Conservation (phyloP, 192 early-diverging fungal genomes). For the Backusella luteola region DNA sequence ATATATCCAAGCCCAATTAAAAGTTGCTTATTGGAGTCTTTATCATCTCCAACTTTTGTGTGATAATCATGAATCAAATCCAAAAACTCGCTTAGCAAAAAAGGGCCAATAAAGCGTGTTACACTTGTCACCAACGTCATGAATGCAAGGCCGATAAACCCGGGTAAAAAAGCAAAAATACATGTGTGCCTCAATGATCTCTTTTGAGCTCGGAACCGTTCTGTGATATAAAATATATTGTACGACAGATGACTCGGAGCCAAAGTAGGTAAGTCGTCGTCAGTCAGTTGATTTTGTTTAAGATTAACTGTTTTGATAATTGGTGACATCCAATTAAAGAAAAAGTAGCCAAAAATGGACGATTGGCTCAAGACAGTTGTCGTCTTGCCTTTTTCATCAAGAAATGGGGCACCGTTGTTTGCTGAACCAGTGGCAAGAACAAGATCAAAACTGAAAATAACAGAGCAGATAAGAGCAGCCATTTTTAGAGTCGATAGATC, state of each 20-base stretch:
- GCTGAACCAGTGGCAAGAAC: slow-evolving; percentile 11
- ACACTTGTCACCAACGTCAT: not conserved
- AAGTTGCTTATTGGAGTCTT: not conserved
- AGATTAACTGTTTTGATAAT: slow-evolving; percentile 34
- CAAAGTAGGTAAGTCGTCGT: slow-evolving; percentile 35
- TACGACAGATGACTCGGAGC: slow-evolving; percentile 24
- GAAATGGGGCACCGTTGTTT: not conserved
- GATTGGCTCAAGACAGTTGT: not conserved
- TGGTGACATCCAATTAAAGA: slow-evolving; percentile 39
- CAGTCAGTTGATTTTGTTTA: slow-evolving; percentile 28
- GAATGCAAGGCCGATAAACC: not conserved
- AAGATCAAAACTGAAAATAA: slow-evolving; percentile 14
- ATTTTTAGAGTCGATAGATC: not conserved
- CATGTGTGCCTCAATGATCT: not conserved
- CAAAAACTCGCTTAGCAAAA: slow-evolving; percentile 29
- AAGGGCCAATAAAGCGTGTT: slow-evolving; percentile 11
- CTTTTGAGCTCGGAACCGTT: slow-evolving; percentile 2
- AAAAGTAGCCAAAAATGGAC: slow-evolving; percentile 37
- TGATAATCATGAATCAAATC: slow-evolving; percentile 19
- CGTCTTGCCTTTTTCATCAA: slow-evolving; percentile 10
- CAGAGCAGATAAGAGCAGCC: not conserved
- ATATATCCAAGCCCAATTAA: slow-evolving; percentile 43
- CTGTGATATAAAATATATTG: slow-evolving; percentile 36
- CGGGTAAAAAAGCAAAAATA: not conserved
- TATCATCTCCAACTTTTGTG: not conserved